phyloP scores from a whole-genome alignment of 305 asterid species.

The Fraxinus velutina region DNA sequence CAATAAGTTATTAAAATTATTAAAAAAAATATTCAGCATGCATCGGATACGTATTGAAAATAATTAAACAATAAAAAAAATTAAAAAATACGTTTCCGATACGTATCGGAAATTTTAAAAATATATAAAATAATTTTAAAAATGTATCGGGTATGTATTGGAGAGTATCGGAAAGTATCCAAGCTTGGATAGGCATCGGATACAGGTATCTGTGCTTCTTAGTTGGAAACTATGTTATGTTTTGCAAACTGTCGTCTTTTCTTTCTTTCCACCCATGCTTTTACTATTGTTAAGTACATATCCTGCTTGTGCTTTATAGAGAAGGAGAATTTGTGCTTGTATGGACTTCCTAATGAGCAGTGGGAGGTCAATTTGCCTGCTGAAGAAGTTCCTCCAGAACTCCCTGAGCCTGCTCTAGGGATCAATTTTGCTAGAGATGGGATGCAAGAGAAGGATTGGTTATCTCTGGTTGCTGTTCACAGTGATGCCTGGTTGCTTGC shows the following conservation, averaged over 20 bases:
- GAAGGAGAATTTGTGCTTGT: constrained; percentile 50
- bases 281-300: neutral
- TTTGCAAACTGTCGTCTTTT: neutral
- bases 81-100: too few relatives aligned
- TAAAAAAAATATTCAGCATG: too few relatives aligned
- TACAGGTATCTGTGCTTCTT: neutral
- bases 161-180: neutral
- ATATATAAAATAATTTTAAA: too few relatives aligned
- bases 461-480: constrained; percentile 45
- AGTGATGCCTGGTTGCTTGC: constrained; percentile 51
- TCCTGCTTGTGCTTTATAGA: constrained; percentile 24
- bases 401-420: constrained; percentile 50
- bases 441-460: constrained; percentile 50
- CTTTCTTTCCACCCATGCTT: neutral
- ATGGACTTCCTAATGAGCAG: constrained; percentile 42
- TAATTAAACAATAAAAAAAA: too few relatives aligned
- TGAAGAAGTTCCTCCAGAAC: constrained; percentile 47
- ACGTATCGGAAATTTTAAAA: too few relatives aligned
- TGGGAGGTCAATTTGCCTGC: constrained; percentile 48
- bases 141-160: neutral
- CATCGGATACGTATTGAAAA: too few relatives aligned
- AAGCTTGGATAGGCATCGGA: neutral
- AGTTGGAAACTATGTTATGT: neutral
- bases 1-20: too few relatives aligned
- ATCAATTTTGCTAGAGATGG: constrained; percentile 52